phyloP scores from a whole-genome alignment of 257 asterid genomes.

The Apocynum venetum region DNA sequence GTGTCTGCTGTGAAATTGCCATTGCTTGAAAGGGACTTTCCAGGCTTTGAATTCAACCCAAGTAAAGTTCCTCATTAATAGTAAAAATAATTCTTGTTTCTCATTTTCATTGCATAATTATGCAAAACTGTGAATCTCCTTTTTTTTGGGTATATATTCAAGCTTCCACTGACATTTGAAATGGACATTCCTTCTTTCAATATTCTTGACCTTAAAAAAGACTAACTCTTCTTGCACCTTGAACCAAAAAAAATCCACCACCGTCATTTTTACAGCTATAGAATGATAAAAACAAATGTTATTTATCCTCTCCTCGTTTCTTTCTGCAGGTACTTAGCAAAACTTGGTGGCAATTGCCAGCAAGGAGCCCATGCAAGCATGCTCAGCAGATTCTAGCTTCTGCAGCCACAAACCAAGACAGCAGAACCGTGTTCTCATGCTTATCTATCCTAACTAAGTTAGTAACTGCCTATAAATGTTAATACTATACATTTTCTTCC shows the following conservation, averaged over 20 bases:
- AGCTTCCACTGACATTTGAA: constrained; percentile 17
- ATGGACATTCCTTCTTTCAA: constrained; percentile 1
- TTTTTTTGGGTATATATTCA: constrained; percentile 10
- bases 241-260: background rate
- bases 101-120: constrained; percentile 34
- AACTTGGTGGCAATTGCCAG: background rate
- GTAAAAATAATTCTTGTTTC: constrained; percentile 27
- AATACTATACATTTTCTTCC: background rate
- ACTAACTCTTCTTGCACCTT: background rate
- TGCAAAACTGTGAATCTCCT: constrained; percentile 6
- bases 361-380: background rate
- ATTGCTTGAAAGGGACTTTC: constrained; percentile 42
- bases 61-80: constrained; percentile 16
- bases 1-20: constrained; percentile 28
- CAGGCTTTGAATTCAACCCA: constrained; percentile 31
- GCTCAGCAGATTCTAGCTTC: background rate
- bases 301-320: background rate
- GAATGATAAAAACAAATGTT: background rate
- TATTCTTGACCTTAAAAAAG: constrained; percentile 3
- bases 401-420: background rate
- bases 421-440: background rate
- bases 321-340: background rate
- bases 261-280: background rate
- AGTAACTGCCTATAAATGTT: too few relatives aligned
- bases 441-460: background rate